phyloP scores from a whole-genome alignment of 2,329 filamentous ascomycete genomes.

The Fusarium nanum region DNA sequence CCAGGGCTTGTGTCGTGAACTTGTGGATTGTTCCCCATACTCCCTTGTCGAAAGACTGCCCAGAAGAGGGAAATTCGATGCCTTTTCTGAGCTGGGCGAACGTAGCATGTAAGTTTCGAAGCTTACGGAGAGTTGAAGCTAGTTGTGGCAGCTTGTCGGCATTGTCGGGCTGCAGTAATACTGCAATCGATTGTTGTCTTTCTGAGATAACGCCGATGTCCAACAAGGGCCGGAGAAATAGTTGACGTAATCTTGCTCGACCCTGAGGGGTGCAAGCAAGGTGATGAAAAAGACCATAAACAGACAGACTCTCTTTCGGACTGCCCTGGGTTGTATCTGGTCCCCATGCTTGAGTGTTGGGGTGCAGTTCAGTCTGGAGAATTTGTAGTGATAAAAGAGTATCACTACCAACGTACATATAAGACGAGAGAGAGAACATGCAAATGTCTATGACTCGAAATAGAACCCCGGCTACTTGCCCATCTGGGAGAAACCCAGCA shows the following conservation, averaged over 20 bases:
- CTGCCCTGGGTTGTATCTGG: slow-evolving; percentile 58
- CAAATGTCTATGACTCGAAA: slow-evolving; percentile 74
- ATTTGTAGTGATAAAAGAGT: slow-evolving; percentile 87
- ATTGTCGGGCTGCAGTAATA: slow-evolving; percentile 77
- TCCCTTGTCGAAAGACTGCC: slow-evolving; percentile 68
- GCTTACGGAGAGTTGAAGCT: slow-evolving; percentile 70
- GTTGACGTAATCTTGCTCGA: slow-evolving; percentile 76
- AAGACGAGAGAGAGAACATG: slow-evolving; percentile 76
- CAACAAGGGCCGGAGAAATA: slow-evolving; percentile 82
- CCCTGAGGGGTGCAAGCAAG: slow-evolving; percentile 84
- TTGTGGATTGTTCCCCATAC: slow-evolving; percentile 78
- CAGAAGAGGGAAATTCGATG: slow-evolving; percentile 64
- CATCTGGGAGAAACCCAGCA: slow-evolving; percentile 70
- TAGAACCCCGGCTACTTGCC: slow-evolving; percentile 59
- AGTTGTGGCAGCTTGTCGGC: slow-evolving; percentile 65
- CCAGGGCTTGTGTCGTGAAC: slow-evolving; percentile 78
- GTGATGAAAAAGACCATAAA: slow-evolving; percentile 84
- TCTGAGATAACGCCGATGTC: slow-evolving; percentile 75
- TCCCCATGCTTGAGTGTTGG: slow-evolving; percentile 81
- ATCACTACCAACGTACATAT: slow-evolving; percentile 84
- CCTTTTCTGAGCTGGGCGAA: slow-evolving; percentile 82
- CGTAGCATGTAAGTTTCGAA: slow-evolving; percentile 79
- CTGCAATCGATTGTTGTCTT: slow-evolving; percentile 75
- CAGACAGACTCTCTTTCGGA: slow-evolving; percentile 82
- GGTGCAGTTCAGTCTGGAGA: slow-evolving; percentile 83